A percentile compares a stretch with the other conserved stretches of the same genome.
These are phyloP conservation scores for Nitzschia sp. DNA, from an alignment of 108 stramenopile species.

Conservation along the genomic window DNA sequence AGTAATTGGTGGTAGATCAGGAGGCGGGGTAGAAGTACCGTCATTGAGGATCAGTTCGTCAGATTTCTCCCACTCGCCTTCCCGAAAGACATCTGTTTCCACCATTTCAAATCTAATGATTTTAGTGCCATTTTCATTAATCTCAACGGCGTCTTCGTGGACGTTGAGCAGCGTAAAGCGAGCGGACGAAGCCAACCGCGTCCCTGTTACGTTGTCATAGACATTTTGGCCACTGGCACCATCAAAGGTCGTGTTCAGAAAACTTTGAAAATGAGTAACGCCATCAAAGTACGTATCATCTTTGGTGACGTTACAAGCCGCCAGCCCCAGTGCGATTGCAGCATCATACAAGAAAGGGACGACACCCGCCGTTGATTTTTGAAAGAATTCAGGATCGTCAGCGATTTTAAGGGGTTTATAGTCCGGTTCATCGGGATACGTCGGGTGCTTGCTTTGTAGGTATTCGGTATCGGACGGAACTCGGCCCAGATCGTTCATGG, in stretches of 20 bases:
- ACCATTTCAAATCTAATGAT: conserved; percentile 8
- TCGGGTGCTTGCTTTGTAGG: conserved; percentile 12
- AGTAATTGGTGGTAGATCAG: conserved; percentile 31
- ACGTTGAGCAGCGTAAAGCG: conserved; percentile 34
- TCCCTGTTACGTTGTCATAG: conserved; percentile 46
- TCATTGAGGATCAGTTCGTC: conserved; percentile 41
- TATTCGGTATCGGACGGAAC: conserved; percentile 19
- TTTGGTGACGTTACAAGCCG: conserved; percentile 33
- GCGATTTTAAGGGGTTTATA: not conserved
- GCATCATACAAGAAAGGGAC: conserved; percentile 60
- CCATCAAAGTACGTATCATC: conserved; percentile 38
- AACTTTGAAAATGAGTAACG: conserved; percentile 28
- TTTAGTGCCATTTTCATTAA: not conserved
- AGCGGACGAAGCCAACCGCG: conserved; percentile 42
- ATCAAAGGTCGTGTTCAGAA: conserved; percentile 37
- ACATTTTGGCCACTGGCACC: conserved; percentile 46
- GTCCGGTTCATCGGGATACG: conserved; percentile 11
- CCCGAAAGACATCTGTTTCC: conserved; percentile 37
- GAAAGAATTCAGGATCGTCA: conserved; percentile 1
- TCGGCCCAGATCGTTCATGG: not conserved
- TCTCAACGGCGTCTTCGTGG: conserved; percentile 27
- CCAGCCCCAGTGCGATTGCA: conserved; percentile 54
- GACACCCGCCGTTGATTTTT: not conserved
- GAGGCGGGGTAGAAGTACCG: conserved; percentile 37
- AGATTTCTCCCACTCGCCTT: conserved; percentile 38